phyloP scores from a whole-genome alignment of 1,139 yeast species.

The Zygosaccharomyces pseudobailii region DNA sequence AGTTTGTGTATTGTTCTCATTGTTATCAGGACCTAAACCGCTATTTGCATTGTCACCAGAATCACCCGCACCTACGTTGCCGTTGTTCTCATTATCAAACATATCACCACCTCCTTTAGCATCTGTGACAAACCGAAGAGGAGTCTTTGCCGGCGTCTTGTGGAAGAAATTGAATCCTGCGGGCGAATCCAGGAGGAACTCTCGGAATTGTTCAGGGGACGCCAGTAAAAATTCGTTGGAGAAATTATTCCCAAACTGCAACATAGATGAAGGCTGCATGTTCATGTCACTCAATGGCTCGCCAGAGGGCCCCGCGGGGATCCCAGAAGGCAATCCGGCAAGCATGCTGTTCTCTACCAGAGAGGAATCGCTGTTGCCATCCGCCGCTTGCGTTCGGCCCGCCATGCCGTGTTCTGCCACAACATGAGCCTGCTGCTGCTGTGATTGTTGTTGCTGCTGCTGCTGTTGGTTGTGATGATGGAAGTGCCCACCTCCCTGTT shows the following conservation, averaged over 20 bases:
- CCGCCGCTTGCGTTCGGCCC: neutral
- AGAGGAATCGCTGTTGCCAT: constrained; percentile 19
- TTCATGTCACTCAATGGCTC: constrained; percentile 27
- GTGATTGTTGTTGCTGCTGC: constrained; percentile 1
- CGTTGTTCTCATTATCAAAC: neutral
- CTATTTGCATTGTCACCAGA: neutral
- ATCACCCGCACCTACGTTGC: constrained; percentile 3
- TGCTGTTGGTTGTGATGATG: constrained; percentile 12
- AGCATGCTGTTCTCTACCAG: constrained; percentile 29
- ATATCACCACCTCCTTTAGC: constrained; percentile 5
- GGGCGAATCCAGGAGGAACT: constrained; percentile 34
- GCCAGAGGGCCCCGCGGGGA: constrained; percentile 2
- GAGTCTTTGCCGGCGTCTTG: constrained; percentile 34
- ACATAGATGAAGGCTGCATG: constrained; percentile 31
- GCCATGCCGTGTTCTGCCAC: constrained; percentile 1
- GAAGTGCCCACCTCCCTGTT: constrained; percentile 9
- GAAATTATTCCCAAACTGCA: constrained; percentile 25
- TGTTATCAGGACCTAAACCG: neutral
- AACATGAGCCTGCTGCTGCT: constrained; percentile 3
- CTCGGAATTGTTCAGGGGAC: constrained; percentile 34
- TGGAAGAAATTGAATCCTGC: constrained; percentile 31
- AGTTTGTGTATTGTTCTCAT: constrained; percentile 15
- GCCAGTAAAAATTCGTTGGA: constrained; percentile 30
- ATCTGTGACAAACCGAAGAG: constrained; percentile 26
- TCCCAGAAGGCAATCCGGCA: constrained; percentile 11